phyloP scores from a whole-genome alignment of 331 rosid genomes.

The Ulmus americana region DNA sequence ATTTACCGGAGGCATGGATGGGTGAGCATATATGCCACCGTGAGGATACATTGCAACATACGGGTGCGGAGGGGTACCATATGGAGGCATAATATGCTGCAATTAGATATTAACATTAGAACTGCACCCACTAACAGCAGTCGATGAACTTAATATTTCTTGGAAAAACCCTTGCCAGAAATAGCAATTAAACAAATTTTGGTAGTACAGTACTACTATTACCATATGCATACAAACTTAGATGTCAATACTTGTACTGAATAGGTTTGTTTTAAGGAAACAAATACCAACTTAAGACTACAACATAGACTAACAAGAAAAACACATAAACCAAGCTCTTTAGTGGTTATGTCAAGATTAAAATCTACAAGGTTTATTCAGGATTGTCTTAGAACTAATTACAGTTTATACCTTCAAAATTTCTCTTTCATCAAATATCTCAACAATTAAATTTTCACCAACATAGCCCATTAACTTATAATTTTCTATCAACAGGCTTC shows the following conservation, averaged over 20 bases:
- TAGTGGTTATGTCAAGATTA: too few relatives aligned
- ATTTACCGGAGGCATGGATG: conserved; percentile 91
- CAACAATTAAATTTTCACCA: too few relatives aligned
- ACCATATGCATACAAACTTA: not conserved
- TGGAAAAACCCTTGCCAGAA: not conserved
- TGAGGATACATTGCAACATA: conserved; percentile 99
- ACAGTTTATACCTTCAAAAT: too few relatives aligned
- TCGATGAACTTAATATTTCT: not conserved
- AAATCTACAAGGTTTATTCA: too few relatives aligned
- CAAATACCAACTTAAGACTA: not conserved
- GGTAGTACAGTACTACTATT: too few relatives aligned
- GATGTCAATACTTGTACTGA: not conserved
- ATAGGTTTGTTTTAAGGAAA: not conserved
- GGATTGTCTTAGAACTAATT: too few relatives aligned
- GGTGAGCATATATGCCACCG: conserved; percentile 97
- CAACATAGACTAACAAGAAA: too few relatives aligned
- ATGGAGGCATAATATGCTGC: conserved; percentile 99
- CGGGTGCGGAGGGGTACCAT: conserved; percentile 98
- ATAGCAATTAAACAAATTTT: not conserved
- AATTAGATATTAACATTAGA: conserved; percentile 17
- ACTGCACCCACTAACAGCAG: conserved; percentile 1
- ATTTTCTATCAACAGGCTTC: too few relatives aligned
- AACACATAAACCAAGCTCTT: too few relatives aligned
- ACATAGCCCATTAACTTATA: too few relatives aligned
- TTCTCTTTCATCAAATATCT: too few relatives aligned